These are phyloP conservation scores for Hanseniaspora valbyensis DNA, from an alignment of 805 yeast genomes.

Conservation along the genomic window DNA sequence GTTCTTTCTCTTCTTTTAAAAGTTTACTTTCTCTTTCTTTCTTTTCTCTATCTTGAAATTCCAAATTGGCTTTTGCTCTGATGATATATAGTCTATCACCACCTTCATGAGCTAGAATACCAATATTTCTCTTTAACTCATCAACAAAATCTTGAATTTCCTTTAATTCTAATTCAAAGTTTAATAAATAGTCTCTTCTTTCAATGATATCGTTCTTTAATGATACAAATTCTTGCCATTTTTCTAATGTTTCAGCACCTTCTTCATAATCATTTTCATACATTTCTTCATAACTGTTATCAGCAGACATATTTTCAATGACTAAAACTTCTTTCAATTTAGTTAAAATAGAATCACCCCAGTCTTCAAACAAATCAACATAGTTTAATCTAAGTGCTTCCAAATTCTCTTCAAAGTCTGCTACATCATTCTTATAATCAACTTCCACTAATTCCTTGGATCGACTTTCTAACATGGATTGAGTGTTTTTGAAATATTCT, in stretches of 20 bases:
- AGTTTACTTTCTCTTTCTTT: slow-evolving; percentile 30
- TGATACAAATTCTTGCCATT: slow-evolving; percentile 52
- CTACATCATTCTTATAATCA: slow-evolving; percentile 26
- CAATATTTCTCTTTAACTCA: slow-evolving; percentile 33
- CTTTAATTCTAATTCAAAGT: slow-evolving; percentile 27
- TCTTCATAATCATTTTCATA: slow-evolving; percentile 22
- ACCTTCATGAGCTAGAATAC: slow-evolving; percentile 45
- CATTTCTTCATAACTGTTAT: not conserved
- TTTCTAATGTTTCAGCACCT: slow-evolving; percentile 34
- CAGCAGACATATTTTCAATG: slow-evolving; percentile 18
- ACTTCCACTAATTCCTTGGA: slow-evolving; percentile 25
- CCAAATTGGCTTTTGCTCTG: slow-evolving; percentile 48
- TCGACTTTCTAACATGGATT: not conserved
- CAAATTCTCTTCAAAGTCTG: slow-evolving; percentile 29
- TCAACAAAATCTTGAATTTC: slow-evolving; percentile 28
- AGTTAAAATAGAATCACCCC: slow-evolving; percentile 53
- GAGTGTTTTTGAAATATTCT: slow-evolving; percentile 5
- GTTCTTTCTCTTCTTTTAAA: slow-evolving; percentile 15
- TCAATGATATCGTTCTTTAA: slow-evolving; percentile 45
- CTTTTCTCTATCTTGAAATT: slow-evolving; percentile 45
- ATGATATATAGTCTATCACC: slow-evolving; percentile 48
- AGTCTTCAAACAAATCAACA: slow-evolving; percentile 61
- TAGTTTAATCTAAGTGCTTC: slow-evolving; percentile 35
- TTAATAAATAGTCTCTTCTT: slow-evolving; percentile 43
- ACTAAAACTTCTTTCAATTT: slow-evolving; percentile 56